Percentiles rank a stretch among this genome's conserved stretches.
Evolutionary conservation across 2,329 filamentous ascomycete genomes (phyloP).

Genomic region (Aspergillus terreus): DNA sequence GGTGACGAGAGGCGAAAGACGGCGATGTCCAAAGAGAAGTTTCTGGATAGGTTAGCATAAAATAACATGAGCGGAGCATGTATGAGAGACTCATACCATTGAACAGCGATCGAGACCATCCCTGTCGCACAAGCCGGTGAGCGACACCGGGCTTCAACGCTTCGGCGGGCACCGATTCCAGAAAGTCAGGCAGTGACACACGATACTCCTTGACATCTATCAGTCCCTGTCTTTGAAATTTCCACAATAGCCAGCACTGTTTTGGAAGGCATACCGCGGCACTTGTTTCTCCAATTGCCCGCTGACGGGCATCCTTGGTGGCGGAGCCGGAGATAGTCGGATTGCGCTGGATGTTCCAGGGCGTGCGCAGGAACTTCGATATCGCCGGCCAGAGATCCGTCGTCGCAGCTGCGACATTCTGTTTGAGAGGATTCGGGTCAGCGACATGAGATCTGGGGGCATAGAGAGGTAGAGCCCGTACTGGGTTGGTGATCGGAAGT

Average conservation of each 20-base stretch:
- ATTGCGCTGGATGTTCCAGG: slow-evolving; percentile 32
- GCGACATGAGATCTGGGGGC: slow-evolving; percentile 1
- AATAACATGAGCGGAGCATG: neutral
- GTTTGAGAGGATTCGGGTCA: slow-evolving; percentile 11
- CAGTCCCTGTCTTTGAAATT: slow-evolving; percentile 5
- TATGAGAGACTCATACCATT: slow-evolving; percentile 14
- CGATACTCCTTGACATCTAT: slow-evolving; percentile 6
- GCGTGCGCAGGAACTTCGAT: slow-evolving; percentile 34
- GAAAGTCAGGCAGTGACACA: slow-evolving; percentile 23
- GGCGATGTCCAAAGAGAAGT: slow-evolving; percentile 15
- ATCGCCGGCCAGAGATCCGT: slow-evolving; percentile 45
- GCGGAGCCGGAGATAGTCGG: slow-evolving; percentile 13
- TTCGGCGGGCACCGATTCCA: slow-evolving; percentile 23
- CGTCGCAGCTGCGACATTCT: slow-evolving; percentile 45
- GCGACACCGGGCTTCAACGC: slow-evolving; percentile 20
- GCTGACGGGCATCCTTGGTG: slow-evolving; percentile 12
- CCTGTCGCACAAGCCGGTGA: slow-evolving; percentile 15
- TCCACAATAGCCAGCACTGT: neutral
- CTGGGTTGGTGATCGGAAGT: slow-evolving; percentile 45
- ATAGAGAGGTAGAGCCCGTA: slow-evolving; percentile 25
- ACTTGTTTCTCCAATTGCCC: slow-evolving; percentile 13
- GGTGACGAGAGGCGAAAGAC: slow-evolving; percentile 14
- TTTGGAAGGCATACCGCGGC: slow-evolving; percentile 18
- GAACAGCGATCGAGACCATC: slow-evolving; percentile 15
- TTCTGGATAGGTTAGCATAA: slow-evolving; percentile 8